Base-by-base conservation (phyloP, 176 grass and related monocot species). In the Hyparrhenia diplandra region DNA sequence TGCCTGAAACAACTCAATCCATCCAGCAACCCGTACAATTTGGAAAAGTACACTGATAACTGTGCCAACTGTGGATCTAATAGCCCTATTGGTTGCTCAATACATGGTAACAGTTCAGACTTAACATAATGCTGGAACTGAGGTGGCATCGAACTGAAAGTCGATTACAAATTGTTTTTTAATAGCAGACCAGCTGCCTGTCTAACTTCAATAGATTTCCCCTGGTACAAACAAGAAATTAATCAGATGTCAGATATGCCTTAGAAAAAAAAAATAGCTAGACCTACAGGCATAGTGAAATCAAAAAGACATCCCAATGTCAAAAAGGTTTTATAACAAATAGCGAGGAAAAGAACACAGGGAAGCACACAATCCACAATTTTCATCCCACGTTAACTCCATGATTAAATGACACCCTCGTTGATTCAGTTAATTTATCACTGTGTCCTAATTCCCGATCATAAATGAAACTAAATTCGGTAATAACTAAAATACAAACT, bases 1-100 rank as follows among this genome's bases (percentile, higher is more conserved):
- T 28, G 86, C 95, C 75, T 93, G 92, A 79, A 93, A 91, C 82
- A 98, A 83, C 43, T 98, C 95, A 3, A 93, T 83, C 95, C 95
- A 98, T 32, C 95, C 95, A 88, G 89, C 43, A 13, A 95, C 92
- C 60, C 51, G 79, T 65, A 90, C 90, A 69, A 93, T 81, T 87
- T 95, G 92, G 68, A 98, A 90, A 54, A 98, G 95, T n/a, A 95
- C 92, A 65, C 90, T 95, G 37, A 95, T 78, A 30, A 98, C 90
- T 10, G 95, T 98, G 65, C 95, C 95, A 67, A 98, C 95, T 59
- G 95, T 98, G 42, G 95, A 95, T 59, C 92, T 90, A 60, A 98
- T 89, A 24, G 90, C 86, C 81, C 79, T 86, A 79, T 98, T 91
- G 43, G 82, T 25, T 77, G 95, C 88, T 58, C 95, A 21, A 98